Conservation (phyloP, 768 basidiomycete genomes). For the Galerina marginata region DNA sequence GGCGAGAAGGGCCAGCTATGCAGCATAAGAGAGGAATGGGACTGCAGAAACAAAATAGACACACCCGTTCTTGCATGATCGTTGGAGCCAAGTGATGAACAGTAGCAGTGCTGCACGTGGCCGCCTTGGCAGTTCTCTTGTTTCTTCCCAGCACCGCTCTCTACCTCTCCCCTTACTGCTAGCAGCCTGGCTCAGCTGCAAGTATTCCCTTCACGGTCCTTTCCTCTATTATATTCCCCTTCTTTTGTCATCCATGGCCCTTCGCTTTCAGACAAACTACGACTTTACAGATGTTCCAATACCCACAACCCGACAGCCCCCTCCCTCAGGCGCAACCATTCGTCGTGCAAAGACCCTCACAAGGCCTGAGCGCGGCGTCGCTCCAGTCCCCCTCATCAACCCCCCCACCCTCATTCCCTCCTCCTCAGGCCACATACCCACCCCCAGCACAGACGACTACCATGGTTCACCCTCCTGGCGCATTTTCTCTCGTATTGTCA, state of each 20-base stretch:
- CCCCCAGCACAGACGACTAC: conserved; percentile 39
- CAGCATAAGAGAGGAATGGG: conserved; percentile 3
- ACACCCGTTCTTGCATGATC: conserved; percentile 14
- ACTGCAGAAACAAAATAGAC: conserved; percentile 1
- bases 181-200: conserved; percentile 28
- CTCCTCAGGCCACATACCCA: conserved; percentile 38
- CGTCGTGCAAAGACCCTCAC: conserved; percentile 95
- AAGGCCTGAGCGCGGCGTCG: conserved; percentile 92
- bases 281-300: conserved; percentile 69
- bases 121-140: conserved; percentile 17
- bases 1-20: conserved; percentile 60
- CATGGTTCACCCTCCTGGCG: conserved; percentile 72
- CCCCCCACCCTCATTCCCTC: conserved; percentile 57
- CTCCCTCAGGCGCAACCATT: conserved; percentile 61
- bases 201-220: conserved; percentile 26
- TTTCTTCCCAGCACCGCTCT: conserved; percentile 25
- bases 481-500: conserved; percentile 77
- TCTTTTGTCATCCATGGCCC: conserved; percentile 47
- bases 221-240: conserved; percentile 18
- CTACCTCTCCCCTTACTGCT: conserved; percentile 26
- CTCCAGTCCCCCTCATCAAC: conserved; percentile 92
- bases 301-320: conserved; percentile 63
- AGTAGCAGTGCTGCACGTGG: conserved; percentile 17
- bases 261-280: conserved; percentile 61
- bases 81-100: conserved; percentile 3